Percentiles rank a stretch among this genome's conserved stretches.
Conservation (phyloP, 805 yeast genomes). For the Pichia ethanolica region DNA sequence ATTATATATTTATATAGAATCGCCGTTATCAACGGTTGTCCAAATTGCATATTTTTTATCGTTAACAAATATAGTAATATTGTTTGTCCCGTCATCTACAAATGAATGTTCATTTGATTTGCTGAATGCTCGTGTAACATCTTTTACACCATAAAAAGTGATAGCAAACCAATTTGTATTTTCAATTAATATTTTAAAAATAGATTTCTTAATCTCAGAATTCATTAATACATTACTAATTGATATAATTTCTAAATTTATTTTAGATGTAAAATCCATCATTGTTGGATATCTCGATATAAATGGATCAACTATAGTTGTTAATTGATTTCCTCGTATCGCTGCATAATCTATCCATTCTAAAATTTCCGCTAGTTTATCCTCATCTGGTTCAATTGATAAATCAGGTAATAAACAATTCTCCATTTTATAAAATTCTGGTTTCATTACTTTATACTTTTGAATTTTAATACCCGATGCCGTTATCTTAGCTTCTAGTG, state of each 20-base stretch:
- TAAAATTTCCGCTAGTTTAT: slow-evolving; percentile 17
- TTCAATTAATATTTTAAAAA: background rate
- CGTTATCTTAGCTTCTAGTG: background rate
- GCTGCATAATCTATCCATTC: slow-evolving; percentile 28
- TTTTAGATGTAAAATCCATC: slow-evolving; percentile 5
- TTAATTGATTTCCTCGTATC: slow-evolving; percentile 21
- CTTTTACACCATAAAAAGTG: slow-evolving; percentile 23
- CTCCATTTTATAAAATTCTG: slow-evolving; percentile 6
- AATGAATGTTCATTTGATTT: slow-evolving; percentile 21
- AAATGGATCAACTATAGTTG: slow-evolving; percentile 15
- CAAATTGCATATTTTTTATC: slow-evolving; percentile 19
- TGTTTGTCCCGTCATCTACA: slow-evolving; percentile 25
- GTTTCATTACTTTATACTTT: background rate
- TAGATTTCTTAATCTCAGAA: background rate
- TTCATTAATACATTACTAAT: background rate
- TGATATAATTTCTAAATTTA: background rate
- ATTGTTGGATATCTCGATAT: slow-evolving; percentile 20
- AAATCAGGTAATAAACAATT: slow-evolving; percentile 15
- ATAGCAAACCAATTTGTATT: slow-evolving; percentile 21
- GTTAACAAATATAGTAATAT: slow-evolving; percentile 16
- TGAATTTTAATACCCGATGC: background rate
- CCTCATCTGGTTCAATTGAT: slow-evolving; percentile 14
- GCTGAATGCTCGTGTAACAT: slow-evolving; percentile 23
- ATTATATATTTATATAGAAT: slow-evolving; percentile 13
- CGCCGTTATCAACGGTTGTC: slow-evolving; percentile 26